Evolutionary conservation across 1,284 basidiomycete genomes (phyloP).

Genomic region (Tylopilus sp.): DNA sequence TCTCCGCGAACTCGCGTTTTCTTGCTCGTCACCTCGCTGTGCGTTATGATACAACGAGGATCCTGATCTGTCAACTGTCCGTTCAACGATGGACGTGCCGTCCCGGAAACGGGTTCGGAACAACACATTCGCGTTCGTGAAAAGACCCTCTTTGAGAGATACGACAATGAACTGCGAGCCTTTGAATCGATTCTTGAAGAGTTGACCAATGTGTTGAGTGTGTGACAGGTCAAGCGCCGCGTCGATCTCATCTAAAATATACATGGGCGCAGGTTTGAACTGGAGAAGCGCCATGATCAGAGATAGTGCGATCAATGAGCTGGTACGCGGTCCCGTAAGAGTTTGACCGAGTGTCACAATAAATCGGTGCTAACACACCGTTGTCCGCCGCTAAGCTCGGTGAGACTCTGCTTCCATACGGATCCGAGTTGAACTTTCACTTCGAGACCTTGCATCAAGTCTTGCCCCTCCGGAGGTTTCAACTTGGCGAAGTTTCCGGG

Average conservation of each 20-base stretch:
- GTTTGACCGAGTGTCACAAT: not conserved
- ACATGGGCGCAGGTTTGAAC: conserved; percentile 99
- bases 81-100: conserved; percentile 87
- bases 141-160: conserved; percentile 93
- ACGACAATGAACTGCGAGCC: conserved; percentile 99
- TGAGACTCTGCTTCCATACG: conserved; percentile 97
- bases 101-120: conserved; percentile 92
- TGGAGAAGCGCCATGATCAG: conserved; percentile 98
- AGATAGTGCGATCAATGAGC: conserved; percentile 93
- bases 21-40: conserved; percentile 19
- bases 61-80: conserved; percentile 61
- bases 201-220: conserved; percentile 94
- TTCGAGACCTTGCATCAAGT: conserved; percentile 92
- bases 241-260: conserved; percentile 98
- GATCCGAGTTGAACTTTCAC: conserved; percentile 93
- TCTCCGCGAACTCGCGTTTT: conserved; percentile 22
- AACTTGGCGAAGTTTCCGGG: conserved; percentile 97
- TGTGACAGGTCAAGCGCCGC: conserved; percentile 95
- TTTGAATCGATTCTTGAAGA: conserved; percentile 96
- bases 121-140: conserved; percentile 96
- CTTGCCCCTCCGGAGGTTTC: conserved; percentile 89
- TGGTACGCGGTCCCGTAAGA: conserved; percentile 32
- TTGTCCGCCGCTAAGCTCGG: conserved; percentile 96
- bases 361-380: conserved; percentile 61
- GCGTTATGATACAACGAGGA: conserved; percentile 37